Conservation (phyloP, 345 rosid genomes). For the Syzygium oleosum region DNA sequence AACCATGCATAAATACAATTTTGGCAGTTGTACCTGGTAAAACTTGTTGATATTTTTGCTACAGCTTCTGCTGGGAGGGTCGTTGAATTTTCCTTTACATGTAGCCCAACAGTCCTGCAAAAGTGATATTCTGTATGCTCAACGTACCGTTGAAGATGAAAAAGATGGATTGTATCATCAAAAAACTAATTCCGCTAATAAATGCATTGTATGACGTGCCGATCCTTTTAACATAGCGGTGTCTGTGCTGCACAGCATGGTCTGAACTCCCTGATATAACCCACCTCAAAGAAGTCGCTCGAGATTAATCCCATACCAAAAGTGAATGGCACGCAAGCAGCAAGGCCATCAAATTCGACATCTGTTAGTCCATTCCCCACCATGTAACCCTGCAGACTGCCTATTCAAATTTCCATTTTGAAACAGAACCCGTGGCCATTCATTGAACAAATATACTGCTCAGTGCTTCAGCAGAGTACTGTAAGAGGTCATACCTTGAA, state of each 20-base stretch:
- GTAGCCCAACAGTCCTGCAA: not conserved
- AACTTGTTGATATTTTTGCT: not conserved
- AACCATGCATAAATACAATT: not conserved
- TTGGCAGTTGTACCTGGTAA: not conserved
- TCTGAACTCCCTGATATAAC: not conserved
- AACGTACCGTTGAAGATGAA: not conserved
- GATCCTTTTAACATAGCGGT: not conserved
- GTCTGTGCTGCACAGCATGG: not conserved
- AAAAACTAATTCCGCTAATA: not conserved
- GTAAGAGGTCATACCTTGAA: slow-evolving; percentile 14
- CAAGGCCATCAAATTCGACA: slow-evolving; percentile 9
- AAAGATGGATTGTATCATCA: not conserved
- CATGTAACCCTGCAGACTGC: slow-evolving; percentile 23
- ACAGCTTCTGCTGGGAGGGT: not conserved
- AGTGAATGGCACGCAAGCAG: slow-evolving; percentile 11
- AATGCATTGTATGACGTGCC: not conserved
- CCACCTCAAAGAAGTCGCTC: slow-evolving; percentile 7
- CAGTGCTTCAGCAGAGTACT: not conserved
- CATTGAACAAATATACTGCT: not conserved
- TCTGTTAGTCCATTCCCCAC: slow-evolving; percentile 30
- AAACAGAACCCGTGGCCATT: not conserved
- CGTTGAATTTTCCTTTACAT: slow-evolving; percentile 22
- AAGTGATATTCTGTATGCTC: not conserved
- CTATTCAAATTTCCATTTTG: not conserved
- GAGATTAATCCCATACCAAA: slow-evolving; percentile 38